Percentiles rank a stretch among this genome's conserved stretches.
Evolutionary conservation across 352 stramenopile species (phyloP).

Genomic region (Phytophthora niederhauseri): DNA sequence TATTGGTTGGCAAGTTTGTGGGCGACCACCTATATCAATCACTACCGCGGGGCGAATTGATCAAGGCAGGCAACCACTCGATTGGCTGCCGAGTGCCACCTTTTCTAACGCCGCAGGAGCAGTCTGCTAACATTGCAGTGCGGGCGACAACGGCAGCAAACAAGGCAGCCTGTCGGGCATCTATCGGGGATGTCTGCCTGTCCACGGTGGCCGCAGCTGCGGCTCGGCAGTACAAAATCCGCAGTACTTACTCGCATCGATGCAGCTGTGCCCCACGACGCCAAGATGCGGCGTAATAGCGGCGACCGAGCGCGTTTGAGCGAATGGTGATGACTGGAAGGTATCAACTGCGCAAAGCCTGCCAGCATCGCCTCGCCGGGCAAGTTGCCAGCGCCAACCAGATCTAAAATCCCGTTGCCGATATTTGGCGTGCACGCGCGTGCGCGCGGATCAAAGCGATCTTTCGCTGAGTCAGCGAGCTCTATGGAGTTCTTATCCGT

Average conservation of each 20-base stretch:
- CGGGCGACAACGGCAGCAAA: background rate
- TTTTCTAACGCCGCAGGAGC: background rate
- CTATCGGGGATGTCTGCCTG: background rate
- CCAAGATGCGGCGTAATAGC: background rate
- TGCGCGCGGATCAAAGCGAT: background rate
- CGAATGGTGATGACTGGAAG: background rate
- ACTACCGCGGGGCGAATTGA: too few relatives aligned
- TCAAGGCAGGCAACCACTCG: too few relatives aligned
- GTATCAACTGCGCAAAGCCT: background rate
- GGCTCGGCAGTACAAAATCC: background rate
- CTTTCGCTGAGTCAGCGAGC: slow-evolving; percentile 2
- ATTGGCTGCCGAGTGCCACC: background rate
- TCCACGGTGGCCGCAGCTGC: background rate
- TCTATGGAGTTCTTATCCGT: slow-evolving; percentile 1
- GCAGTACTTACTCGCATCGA: background rate
- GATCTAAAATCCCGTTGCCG: slow-evolving; percentile 1
- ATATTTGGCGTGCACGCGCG: background rate
- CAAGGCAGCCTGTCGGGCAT: background rate
- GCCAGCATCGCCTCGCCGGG: background rate
- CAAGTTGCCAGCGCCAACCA: background rate
- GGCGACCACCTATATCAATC: background rate
- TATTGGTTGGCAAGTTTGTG: background rate
- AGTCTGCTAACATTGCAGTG: background rate
- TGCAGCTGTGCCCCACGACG: background rate
- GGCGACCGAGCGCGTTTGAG: background rate